A percentile compares a stretch with the other conserved stretches of the same genome.
Evolutionary conservation across 192 early-diverging fungal species (phyloP).

Genomic region (Mycoemilia scoparia): DNA sequence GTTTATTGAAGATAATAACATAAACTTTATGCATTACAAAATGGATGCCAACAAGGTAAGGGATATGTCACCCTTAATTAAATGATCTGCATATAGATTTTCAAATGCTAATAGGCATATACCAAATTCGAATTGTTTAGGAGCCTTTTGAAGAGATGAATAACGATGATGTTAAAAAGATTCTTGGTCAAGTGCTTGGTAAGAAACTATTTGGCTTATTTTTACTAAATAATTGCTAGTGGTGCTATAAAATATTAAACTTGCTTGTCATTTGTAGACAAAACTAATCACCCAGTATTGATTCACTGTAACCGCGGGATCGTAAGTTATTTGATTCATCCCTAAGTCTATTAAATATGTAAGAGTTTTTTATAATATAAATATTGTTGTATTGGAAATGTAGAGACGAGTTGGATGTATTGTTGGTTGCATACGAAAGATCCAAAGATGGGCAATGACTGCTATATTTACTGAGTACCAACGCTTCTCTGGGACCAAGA

Average conservation of each 20-base stretch:
- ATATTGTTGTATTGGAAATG: not conserved
- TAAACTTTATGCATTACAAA: slow-evolving; percentile 61
- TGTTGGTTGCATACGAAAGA: slow-evolving; percentile 80
- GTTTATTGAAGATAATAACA: slow-evolving; percentile 53
- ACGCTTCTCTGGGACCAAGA: slow-evolving; percentile 78
- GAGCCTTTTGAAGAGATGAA: slow-evolving; percentile 28
- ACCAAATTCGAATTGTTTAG: too few relatives aligned
- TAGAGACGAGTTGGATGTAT: slow-evolving; percentile 85
- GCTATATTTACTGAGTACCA: slow-evolving; percentile 95
- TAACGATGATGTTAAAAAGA: slow-evolving; percentile 8
- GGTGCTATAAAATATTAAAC: too few relatives aligned
- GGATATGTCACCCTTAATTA: too few relatives aligned
- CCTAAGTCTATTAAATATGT: slow-evolving; percentile 1
- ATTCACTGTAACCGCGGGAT: slow-evolving; percentile 94
- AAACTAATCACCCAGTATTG: slow-evolving; percentile 39
- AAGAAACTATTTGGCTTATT: not conserved
- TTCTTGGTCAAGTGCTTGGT: slow-evolving; percentile 16
- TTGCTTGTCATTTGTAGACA: too few relatives aligned
- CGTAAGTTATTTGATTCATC: slow-evolving; percentile 32
- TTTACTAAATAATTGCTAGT: not conserved
- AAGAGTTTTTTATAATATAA: too few relatives aligned
- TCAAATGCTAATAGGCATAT: too few relatives aligned
- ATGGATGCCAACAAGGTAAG: slow-evolving; percentile 78
- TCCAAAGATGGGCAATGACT: slow-evolving; percentile 91
- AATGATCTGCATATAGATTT: too few relatives aligned